These are phyloP conservation scores for Sporothrix inflata DNA, from an alignment of 2,329 filamentous ascomycete species.

Conservation along the genomic window DNA sequence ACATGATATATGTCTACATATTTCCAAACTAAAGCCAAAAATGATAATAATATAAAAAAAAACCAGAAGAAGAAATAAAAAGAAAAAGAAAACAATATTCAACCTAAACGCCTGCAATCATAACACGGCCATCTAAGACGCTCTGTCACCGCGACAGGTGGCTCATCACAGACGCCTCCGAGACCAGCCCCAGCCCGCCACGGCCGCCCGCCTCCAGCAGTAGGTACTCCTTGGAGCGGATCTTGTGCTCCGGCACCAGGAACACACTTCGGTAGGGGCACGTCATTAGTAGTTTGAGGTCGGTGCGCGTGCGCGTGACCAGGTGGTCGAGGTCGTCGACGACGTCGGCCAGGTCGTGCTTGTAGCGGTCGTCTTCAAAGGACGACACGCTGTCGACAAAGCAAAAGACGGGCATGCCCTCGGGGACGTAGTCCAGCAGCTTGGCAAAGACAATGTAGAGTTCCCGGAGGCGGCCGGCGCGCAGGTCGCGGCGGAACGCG, in stretches of 20 bases:
- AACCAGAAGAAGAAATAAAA: background rate
- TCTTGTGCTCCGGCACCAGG: background rate
- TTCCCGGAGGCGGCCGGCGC: background rate
- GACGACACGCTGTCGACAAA: slow-evolving; percentile 19
- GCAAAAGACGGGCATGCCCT: background rate
- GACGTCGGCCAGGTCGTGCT: background rate
- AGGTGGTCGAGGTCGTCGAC: background rate
- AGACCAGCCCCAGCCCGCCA: background rate
- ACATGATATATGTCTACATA: background rate
- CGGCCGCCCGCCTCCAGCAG: background rate
- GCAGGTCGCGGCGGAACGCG: background rate
- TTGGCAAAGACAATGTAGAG: background rate
- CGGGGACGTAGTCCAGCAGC: background rate
- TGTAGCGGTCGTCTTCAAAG: background rate
- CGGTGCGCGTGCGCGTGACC: background rate
- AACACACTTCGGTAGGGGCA: slow-evolving; percentile 19
- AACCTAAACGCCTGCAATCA: too few relatives aligned
- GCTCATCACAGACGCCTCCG: background rate
- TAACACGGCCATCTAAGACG: background rate
- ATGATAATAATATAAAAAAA: background rate
- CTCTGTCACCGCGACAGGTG: background rate
- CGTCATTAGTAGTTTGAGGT: slow-evolving; percentile 13
- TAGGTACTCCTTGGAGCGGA: background rate
- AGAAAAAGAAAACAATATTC: background rate
- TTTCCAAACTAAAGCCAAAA: background rate